These are phyloP conservation scores for Irpex sp. DNA, from an alignment of 1,284 basidiomycete genomes.

Conservation along the genomic window DNA sequence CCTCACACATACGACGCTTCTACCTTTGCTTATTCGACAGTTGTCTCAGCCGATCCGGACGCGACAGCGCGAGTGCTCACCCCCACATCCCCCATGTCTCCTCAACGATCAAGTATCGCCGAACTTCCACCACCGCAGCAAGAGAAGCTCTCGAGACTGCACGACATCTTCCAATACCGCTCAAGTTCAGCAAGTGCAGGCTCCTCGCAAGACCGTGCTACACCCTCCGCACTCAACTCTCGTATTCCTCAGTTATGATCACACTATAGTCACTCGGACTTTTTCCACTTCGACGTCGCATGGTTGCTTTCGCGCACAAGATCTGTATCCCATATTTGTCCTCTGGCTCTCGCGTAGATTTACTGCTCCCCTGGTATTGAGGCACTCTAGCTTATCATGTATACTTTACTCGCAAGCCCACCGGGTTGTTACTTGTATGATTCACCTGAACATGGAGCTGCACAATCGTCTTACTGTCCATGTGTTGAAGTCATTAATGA, in stretches of 20 bases:
- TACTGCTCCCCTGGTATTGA: not conserved
- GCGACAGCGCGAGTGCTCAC: not conserved
- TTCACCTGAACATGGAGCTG: not conserved
- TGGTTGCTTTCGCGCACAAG: not conserved
- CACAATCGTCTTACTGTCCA: not conserved
- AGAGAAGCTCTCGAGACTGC: conserved; percentile 69
- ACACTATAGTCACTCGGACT: conserved; percentile 6
- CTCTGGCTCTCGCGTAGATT: not conserved
- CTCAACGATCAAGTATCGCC: conserved; percentile 30
- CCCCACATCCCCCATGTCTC: conserved; percentile 28
- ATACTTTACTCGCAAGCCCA: not conserved
- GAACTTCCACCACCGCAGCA: conserved; percentile 32
- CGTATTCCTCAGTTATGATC: conserved; percentile 15
- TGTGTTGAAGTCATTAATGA: not conserved
- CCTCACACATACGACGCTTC: not conserved
- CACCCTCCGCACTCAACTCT: conserved; percentile 19
- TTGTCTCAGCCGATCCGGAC: not conserved
- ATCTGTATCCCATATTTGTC: not conserved
- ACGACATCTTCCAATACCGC: conserved; percentile 79
- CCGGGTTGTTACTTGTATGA: not conserved
- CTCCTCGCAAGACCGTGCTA: conserved; percentile 45
- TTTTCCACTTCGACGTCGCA: not conserved
- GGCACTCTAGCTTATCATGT: not conserved
- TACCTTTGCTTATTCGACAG: not conserved
- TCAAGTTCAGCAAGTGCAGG: conserved; percentile 64